These are phyloP conservation scores for Sugiyamaella marilandica DNA, from an alignment of 805 yeast genomes.

Conservation along the genomic window DNA sequence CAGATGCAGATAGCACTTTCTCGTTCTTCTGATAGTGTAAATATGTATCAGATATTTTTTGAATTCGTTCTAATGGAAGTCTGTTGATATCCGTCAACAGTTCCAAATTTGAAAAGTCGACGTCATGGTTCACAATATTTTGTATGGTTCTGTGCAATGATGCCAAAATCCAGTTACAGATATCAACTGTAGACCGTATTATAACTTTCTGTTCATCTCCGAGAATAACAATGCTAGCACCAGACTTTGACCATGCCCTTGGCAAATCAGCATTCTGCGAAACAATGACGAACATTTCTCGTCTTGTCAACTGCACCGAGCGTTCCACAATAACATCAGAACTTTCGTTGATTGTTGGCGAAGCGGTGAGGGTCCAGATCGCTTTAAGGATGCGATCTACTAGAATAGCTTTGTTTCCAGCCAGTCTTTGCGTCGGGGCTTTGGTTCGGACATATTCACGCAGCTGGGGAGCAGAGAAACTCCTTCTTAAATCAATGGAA, in stretches of 20 bases:
- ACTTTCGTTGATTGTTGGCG: constrained; percentile 26
- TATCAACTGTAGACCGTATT: constrained; percentile 40
- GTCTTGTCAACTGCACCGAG: constrained; percentile 33
- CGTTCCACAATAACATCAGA: constrained; percentile 35
- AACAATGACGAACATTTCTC: constrained; percentile 40
- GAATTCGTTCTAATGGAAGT: constrained; percentile 24
- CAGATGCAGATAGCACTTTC: constrained; percentile 18
- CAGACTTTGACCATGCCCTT: constrained; percentile 39
- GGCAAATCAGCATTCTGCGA: constrained; percentile 39
- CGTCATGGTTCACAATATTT: constrained; percentile 27
- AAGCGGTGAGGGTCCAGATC: constrained; percentile 35
- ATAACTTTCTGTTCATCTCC: constrained; percentile 32
- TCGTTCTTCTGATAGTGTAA: constrained; percentile 15
- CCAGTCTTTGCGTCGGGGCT: not conserved
- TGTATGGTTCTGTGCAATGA: constrained; percentile 35
- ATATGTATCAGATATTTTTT: constrained; percentile 28
- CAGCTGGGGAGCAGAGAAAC: constrained; percentile 29
- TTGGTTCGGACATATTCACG: constrained; percentile 12
- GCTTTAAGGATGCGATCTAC: constrained; percentile 32
- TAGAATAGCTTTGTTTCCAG: constrained; percentile 19
- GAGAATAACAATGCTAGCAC: constrained; percentile 38
- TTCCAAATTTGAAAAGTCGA: constrained; percentile 31
- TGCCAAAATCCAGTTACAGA: constrained; percentile 42
- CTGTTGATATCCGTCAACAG: constrained; percentile 11
- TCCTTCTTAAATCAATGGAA: constrained; percentile 21